These are phyloP conservation scores for Rhynchosporium agropyri DNA, from an alignment of 2,329 filamentous ascomycete genomes.

Conservation along the genomic window DNA sequence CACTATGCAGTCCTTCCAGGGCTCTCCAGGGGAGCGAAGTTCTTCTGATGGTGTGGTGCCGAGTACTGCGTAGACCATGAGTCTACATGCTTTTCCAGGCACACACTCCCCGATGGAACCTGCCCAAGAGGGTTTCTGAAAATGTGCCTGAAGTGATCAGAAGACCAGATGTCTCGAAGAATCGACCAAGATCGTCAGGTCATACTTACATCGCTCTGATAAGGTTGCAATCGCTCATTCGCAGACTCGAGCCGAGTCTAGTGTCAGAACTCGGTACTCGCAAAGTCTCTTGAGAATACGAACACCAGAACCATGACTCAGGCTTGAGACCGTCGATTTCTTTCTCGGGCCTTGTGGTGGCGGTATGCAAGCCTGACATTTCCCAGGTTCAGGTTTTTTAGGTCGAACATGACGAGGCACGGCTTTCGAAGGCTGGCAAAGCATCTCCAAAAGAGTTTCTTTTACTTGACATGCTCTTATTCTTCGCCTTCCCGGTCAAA, in stretches of 20 bases:
- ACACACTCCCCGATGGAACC: constrained; percentile 13
- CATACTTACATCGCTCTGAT: constrained; percentile 30
- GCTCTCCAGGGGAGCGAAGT: constrained; percentile 7
- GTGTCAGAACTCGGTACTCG: constrained; percentile 18
- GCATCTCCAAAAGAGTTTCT: neutral
- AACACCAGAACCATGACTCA: constrained; percentile 14
- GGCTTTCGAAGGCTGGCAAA: neutral
- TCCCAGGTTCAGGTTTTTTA: constrained; percentile 1
- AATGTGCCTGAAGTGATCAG: constrained; percentile 22
- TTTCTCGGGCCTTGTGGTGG: constrained; percentile 17
- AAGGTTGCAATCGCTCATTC: constrained; percentile 33
- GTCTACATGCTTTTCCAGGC: constrained; percentile 5
- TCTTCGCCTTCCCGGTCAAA: neutral
- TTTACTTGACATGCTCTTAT: constrained; percentile 2
- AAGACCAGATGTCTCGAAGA: constrained; percentile 16
- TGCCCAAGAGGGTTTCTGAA: constrained; percentile 3
- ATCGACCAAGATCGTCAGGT: constrained; percentile 27
- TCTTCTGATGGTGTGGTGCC: constrained; percentile 20
- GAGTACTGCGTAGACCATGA: constrained; percentile 10
- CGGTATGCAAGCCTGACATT: neutral
- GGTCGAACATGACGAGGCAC: neutral
- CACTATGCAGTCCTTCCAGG: constrained; percentile 1
- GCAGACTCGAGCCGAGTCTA: constrained; percentile 14
- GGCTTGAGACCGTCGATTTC: neutral
- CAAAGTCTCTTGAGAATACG: constrained; percentile 12